Conservation (phyloP, 768 basidiomycete genomes). For the Xerocomellus chrysenteron region DNA sequence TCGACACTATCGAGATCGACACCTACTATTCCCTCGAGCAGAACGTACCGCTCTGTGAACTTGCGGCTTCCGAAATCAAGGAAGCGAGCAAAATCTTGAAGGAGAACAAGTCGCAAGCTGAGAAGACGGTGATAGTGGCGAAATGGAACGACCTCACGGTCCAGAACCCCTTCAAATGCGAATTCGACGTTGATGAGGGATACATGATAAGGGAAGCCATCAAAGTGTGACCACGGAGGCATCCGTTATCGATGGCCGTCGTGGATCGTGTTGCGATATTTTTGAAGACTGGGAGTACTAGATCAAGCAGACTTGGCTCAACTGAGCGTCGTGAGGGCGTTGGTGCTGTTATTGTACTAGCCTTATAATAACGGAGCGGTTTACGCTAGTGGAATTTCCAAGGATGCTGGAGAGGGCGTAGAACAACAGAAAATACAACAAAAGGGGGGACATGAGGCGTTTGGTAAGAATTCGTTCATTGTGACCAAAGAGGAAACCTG, state of each 20-base stretch:
- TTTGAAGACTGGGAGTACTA: not conserved
- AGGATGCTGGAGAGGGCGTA: not conserved
- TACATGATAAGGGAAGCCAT: not conserved
- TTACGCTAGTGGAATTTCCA: too few relatives aligned
- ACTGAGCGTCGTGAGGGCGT: conserved; percentile 5
- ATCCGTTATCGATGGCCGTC: conserved; percentile 8
- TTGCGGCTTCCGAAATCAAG: not conserved
- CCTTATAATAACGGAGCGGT: conserved; percentile 8
- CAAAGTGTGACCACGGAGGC: conserved; percentile 10
- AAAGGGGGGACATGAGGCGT: conserved; percentile 6
- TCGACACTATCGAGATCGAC: conserved; percentile 2
- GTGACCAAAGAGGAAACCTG: conserved; percentile 18
- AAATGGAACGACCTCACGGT: not conserved
- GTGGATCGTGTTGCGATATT: conserved; percentile 19
- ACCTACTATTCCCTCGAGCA: not conserved
- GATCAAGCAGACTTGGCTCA: not conserved
- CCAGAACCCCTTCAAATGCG: not conserved
- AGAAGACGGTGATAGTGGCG: conserved; percentile 5
- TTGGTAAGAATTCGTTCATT: conserved; percentile 7
- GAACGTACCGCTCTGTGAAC: not conserved
- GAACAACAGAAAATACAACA: conserved; percentile 18
- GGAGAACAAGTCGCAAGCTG: conserved; percentile 3
- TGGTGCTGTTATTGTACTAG: conserved; percentile 13
- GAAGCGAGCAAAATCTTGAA: not conserved
- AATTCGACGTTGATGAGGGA: not conserved